These are phyloP conservation scores for Cutaneotrichosporon dermatis DNA, from an alignment of 1,284 basidiomycete species.

Conservation along the genomic window DNA sequence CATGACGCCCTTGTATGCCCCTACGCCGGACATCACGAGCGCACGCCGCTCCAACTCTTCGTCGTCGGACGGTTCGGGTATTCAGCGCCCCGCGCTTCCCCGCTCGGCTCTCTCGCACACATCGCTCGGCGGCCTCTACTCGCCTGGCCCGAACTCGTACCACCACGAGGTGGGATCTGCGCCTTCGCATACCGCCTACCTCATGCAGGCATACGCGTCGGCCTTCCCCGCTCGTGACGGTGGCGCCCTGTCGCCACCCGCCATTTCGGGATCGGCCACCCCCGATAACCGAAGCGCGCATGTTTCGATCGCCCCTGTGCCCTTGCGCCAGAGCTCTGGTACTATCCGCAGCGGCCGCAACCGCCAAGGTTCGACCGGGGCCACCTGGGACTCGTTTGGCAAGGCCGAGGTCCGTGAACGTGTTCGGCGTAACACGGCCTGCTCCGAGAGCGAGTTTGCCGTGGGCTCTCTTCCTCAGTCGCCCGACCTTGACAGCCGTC, in stretches of 20 bases:
- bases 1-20: constrained; percentile 28
- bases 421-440: constrained; percentile 6
- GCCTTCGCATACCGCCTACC: constrained; percentile 32
- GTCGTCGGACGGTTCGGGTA: constrained; percentile 21
- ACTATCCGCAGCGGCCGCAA: constrained; percentile 14
- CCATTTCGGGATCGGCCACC: constrained; percentile 9
- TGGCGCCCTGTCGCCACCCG: background rate
- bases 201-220: constrained; percentile 37
- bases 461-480: background rate
- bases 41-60: constrained; percentile 17
- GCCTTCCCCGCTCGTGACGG: constrained; percentile 34
- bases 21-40: background rate
- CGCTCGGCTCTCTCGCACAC: constrained; percentile 38
- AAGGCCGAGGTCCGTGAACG: constrained; percentile 25
- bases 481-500: constrained; percentile 3
- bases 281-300: constrained; percentile 5
- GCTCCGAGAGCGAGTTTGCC: constrained; percentile 6
- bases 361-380: constrained; percentile 26
- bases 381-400: constrained; percentile 42
- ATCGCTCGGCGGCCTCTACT: constrained; percentile 26
- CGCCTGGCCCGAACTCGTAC: constrained; percentile 14
- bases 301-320: constrained; percentile 2
- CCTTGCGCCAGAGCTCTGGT: constrained; percentile 7
- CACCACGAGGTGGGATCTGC: constrained; percentile 36
- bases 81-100: constrained; percentile 12